Conservation (phyloP, 2,329 filamentous ascomycete species). For the Cryphonectria japonica region DNA sequence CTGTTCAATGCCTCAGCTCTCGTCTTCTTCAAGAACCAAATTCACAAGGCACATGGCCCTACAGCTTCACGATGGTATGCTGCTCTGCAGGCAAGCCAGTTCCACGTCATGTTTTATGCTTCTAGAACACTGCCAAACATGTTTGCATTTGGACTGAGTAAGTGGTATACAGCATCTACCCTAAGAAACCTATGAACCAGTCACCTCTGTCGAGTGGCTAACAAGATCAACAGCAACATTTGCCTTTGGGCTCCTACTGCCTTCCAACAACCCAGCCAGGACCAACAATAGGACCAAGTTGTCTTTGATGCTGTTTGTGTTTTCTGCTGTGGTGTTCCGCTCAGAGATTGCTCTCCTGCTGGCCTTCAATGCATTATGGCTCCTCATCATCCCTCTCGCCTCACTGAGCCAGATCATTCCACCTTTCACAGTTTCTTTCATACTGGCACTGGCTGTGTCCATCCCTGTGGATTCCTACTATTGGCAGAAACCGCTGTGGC, state of each 20-base stretch:
- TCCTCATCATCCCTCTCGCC: slow-evolving; percentile 61
- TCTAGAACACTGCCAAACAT: slow-evolving; percentile 93
- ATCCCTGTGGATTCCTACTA: slow-evolving; percentile 87
- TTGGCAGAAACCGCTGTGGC: slow-evolving; percentile 88
- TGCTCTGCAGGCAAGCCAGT: slow-evolving; percentile 78
- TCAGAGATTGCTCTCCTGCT: slow-evolving; percentile 87
- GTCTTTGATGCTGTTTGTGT: slow-evolving; percentile 74
- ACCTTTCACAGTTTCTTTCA: slow-evolving; percentile 66
- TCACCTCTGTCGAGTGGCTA: neutral
- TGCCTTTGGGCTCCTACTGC: slow-evolving; percentile 57
- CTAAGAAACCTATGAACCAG: neutral
- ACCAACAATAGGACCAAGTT: slow-evolving; percentile 58
- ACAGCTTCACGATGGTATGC: slow-evolving; percentile 78
- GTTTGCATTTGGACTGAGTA: slow-evolving; percentile 89
- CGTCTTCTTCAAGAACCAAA: slow-evolving; percentile 63
- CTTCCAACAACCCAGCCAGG: slow-evolving; percentile 38
- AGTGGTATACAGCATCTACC: slow-evolving; percentile 46
- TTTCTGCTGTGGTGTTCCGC: slow-evolving; percentile 83
- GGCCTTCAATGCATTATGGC: slow-evolving; percentile 65
- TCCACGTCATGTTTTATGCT: slow-evolving; percentile 91
- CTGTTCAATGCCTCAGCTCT: slow-evolving; percentile 74
- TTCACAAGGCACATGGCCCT: slow-evolving; percentile 70
- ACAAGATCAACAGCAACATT: slow-evolving; percentile 59
- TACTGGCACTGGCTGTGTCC: slow-evolving; percentile 70
- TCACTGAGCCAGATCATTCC: slow-evolving; percentile 62